phyloP scores from a whole-genome alignment of 805 yeast genomes.

The Phaffomyces thermotolerans region DNA sequence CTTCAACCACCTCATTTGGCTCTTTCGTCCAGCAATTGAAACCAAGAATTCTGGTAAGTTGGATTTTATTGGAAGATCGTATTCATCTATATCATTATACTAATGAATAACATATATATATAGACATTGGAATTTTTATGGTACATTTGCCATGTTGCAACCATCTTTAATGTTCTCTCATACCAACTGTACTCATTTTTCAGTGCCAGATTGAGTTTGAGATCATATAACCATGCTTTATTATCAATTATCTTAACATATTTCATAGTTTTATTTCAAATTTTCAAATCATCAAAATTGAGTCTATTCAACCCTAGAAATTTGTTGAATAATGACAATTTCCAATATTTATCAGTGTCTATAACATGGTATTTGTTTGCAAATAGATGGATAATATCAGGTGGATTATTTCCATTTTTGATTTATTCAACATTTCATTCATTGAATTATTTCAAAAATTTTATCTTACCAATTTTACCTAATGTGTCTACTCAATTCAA shows the following conservation, averaged over 20 bases:
- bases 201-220: constrained; percentile 25
- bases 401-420: constrained; percentile 52
- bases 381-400: constrained; percentile 33
- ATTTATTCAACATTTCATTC: constrained; percentile 62
- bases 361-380: constrained; percentile 37
- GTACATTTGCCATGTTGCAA: constrained; percentile 56
- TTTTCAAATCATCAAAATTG: constrained; percentile 36
- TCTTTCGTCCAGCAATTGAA: constrained; percentile 4
- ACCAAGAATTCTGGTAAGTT: constrained; percentile 7
- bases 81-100: no score
- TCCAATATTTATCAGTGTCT: constrained; percentile 49
- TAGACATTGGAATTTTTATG: constrained; percentile 40
- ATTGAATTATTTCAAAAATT: constrained; percentile 47
- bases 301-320: constrained; percentile 27
- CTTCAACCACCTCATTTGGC: constrained; percentile 2
- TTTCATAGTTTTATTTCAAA: constrained; percentile 53
- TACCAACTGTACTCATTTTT: constrained; percentile 38
- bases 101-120: neutral
- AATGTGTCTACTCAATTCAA: constrained; percentile 16
- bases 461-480: constrained; percentile 47
- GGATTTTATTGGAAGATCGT: no score
- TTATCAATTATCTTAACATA: constrained; percentile 53
- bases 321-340: constrained; percentile 43
- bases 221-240: constrained; percentile 37
- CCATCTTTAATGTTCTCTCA: constrained; percentile 34